Evolutionary conservation across 202 grass and related monocot genomes (phyloP), one percentile per base, ranked within the genome.

Genomic region (Setaria viridis): DNA sequence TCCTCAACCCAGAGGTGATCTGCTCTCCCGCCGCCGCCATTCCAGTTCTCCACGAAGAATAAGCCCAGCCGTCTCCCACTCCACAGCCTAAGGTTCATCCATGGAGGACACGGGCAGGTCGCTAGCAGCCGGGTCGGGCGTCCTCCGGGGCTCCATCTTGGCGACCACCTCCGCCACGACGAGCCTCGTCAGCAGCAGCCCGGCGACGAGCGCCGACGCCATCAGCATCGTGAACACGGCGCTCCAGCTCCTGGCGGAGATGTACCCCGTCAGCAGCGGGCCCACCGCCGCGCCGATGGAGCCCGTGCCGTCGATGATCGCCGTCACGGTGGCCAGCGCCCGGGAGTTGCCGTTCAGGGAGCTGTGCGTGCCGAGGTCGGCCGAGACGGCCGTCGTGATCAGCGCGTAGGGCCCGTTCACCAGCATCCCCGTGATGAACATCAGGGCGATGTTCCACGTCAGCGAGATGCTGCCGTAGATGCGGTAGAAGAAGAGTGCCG

Each of bases 201-300:
- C 93, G 0, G 93, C 93, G 62, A 98, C 42, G 71, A 95, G 86
- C 34, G 95, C 95, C 1, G 95, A 94, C 21, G 39, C 89, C 95
- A 98, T 98, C 5, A 98, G 89, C 93, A 98, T 94, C 5, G 89
- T 95, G 89, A 98, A 98, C 79, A 95, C 95, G 32, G 87, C 91
- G 77, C 83, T 88, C 95, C 95, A 98, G 80, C 93, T 98, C 62
- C 66, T 89, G 45, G 88, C 39, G 0, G 95, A 98, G 55, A 98
- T 95, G 72, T 98, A 98, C 35, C 95, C 95, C 19, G 95, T 98
- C 69, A 98, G 74, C 78, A 98, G 62, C n/a, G 95, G 95, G 10
- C 95, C 95, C 10, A 91, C 69, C 6, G 95, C 95, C 1, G 95
- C 95, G 51, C 95, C 95, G 39, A 98, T 90, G 13, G 95, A 98